These are phyloP conservation scores for Biscutella auriculata DNA, from an alignment of 441 rosid genomes.

Conservation along the genomic window DNA sequence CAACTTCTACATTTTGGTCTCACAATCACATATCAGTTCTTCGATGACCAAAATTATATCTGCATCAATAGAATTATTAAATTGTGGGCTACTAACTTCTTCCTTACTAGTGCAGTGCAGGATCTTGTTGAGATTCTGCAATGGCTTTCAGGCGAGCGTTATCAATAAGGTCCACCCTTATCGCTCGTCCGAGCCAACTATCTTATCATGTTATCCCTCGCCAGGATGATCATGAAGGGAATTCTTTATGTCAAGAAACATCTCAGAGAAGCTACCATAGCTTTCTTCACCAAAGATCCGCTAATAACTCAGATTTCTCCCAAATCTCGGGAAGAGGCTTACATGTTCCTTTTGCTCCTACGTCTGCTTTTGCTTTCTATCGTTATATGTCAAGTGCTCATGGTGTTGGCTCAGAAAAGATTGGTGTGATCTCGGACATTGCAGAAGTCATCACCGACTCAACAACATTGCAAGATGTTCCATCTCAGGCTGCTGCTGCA, in stretches of 20 bases:
- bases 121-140: constrained; percentile 22
- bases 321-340: constrained; percentile 16
- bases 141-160: constrained; percentile 55
- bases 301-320: constrained; percentile 19
- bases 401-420: constrained; percentile 43
- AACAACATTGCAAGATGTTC: constrained; percentile 33
- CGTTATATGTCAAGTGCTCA: constrained; percentile 53
- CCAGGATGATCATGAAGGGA: constrained; percentile 27
- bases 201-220: constrained; percentile 28
- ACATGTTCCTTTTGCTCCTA: constrained; percentile 17
- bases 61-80: too few species aligned
- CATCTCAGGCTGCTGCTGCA: constrained; percentile 39
- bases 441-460: constrained; percentile 45
- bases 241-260: constrained; percentile 13
- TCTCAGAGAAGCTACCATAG: constrained; percentile 18
- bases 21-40: background rate
- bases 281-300: constrained; percentile 28
- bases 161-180: constrained; percentile 33
- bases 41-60: background rate
- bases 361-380: constrained; percentile 31
- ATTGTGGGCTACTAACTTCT: background rate
- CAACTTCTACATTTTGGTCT: too few species aligned
- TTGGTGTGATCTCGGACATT: constrained; percentile 41
- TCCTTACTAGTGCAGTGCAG: background rate
- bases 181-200: constrained; percentile 26